Evolutionary conservation across 208 protist genomes (phyloP), one percentile per base, ranked within the genome.

Genomic region (Crithidia sp.): DNA sequence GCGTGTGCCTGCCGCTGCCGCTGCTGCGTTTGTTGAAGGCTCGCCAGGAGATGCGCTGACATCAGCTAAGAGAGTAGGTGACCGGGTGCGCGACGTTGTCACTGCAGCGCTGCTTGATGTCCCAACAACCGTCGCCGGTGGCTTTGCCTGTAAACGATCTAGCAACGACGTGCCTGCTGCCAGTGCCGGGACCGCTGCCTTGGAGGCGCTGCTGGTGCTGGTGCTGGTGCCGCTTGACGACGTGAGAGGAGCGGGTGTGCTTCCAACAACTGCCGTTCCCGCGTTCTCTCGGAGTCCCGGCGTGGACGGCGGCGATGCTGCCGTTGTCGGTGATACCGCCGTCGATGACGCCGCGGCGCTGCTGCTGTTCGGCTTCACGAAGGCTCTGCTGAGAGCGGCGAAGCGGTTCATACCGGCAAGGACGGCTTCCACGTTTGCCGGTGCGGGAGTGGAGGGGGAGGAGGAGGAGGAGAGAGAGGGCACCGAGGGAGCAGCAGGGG

Each of bases 391-490:
- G 28, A 73, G 67, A 5, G 66, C 74, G 8, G 67, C 74, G 45
- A 79, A 79, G 50, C 74, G 74, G 44, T 69, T 63, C 56, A 64
- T 62, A 36, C 67, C 57, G 7, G 57, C 19, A 6, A 71, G 44
- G 6, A 71, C 67, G 4, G 67, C 64, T 40, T 68, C 64, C 52
- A 68, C 49, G 40, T 59, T 49, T 4, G 64, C 49, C 17, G 57
- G 52, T 2, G 52, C 40, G 2, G 52, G 12, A 12, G n/a, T 12
- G 62, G 36, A 37, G 14, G 28, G 47, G 4, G 62, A 55, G 4
- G 49, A 16, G 3, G 14, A 43, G 7, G 44, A 39, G 36, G 28
- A 5, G 54, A 5, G 49, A 3, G 65, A 9, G n/a, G 10, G 7
- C 16, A 40, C 2, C 4, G 49, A 45, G 2, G 52, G 17, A 5